phyloP scores from a whole-genome alignment of 2,329 filamentous ascomycete species.

The Chaetothyriales sp. region DNA sequence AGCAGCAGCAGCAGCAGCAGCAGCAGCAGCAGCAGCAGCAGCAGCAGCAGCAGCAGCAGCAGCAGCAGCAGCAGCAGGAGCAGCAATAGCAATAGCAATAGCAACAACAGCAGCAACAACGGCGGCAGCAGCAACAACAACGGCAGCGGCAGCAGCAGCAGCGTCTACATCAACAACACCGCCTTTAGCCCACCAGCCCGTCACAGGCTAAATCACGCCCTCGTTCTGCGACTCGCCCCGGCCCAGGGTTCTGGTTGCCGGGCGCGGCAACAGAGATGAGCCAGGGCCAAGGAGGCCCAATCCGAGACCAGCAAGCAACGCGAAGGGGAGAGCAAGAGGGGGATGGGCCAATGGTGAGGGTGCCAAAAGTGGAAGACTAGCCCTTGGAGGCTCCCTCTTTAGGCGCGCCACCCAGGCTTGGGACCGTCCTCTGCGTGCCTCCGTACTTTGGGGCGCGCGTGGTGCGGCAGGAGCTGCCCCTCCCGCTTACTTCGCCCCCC shows the following conservation, averaged over 20 bases:
- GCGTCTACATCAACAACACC: background rate
- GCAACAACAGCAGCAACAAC: background rate
- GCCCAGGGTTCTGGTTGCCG: background rate
- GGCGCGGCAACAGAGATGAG: too few relatives aligned
- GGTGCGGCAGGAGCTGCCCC: background rate
- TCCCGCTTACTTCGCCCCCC: too few relatives aligned
- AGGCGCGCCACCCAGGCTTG: background rate
- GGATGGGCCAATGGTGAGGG: background rate
- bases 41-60: too few relatives aligned
- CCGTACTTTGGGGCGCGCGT: background rate
- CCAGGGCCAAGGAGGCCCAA: background rate
- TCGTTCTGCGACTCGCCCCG: background rate
- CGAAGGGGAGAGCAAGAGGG: background rate
- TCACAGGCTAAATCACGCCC: background rate
- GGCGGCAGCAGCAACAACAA: background rate
- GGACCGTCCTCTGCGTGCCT: background rate
- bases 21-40: too few relatives aligned
- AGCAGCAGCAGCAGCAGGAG: background rate
- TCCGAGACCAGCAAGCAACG: background rate
- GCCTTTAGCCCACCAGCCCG: background rate
- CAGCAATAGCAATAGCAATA: background rate
- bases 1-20: background rate
- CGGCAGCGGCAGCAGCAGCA: background rate
- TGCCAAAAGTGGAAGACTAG: background rate
- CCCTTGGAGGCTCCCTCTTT: background rate